Evolutionary conservation across 768 basidiomycete genomes (phyloP).

Genomic region (Boletus sensibilis): DNA sequence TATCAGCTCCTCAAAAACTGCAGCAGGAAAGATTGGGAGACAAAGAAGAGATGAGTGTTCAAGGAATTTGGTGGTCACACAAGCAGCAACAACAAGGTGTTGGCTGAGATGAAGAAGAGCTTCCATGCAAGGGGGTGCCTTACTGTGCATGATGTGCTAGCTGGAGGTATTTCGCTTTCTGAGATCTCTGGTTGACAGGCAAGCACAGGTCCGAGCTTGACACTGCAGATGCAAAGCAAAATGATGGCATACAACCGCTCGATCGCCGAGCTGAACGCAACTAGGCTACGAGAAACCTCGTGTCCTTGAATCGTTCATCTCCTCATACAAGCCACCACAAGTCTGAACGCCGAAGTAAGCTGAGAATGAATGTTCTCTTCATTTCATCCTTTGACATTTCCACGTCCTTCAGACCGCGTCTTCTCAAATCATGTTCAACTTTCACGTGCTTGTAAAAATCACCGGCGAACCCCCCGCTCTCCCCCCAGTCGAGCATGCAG

Average conservation of each 20-base stretch:
- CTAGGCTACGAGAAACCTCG: slow-evolving; percentile 67
- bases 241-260: slow-evolving; percentile 96
- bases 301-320: slow-evolving; percentile 77
- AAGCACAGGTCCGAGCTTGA: slow-evolving; percentile 53
- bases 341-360: slow-evolving; percentile 55
- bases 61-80: slow-evolving; percentile 81
- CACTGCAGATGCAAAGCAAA: slow-evolving; percentile 82
- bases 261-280: slow-evolving; percentile 71
- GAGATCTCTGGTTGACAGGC: slow-evolving; percentile 29
- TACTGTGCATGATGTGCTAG: slow-evolving; percentile 39
- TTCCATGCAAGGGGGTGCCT: slow-evolving; percentile 56
- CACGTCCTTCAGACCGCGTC: slow-evolving; percentile 41
- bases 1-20: slow-evolving; percentile 77
- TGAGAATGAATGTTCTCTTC: not conserved
- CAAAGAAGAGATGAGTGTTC: slow-evolving; percentile 84
- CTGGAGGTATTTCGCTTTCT: not conserved
- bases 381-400: slow-evolving; percentile 4
- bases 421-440: slow-evolving; percentile 65
- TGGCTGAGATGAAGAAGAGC: slow-evolving; percentile 62
- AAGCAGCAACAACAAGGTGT: slow-evolving; percentile 50
- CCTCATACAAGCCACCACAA: slow-evolving; percentile 63
- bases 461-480: slow-evolving; percentile 73
- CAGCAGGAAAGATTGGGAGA: slow-evolving; percentile 82
- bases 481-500: slow-evolving; percentile 74
- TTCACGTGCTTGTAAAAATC: slow-evolving; percentile 74